phyloP scores from a whole-genome alignment of 345 rosid species.

The Lepidium africanum region DNA sequence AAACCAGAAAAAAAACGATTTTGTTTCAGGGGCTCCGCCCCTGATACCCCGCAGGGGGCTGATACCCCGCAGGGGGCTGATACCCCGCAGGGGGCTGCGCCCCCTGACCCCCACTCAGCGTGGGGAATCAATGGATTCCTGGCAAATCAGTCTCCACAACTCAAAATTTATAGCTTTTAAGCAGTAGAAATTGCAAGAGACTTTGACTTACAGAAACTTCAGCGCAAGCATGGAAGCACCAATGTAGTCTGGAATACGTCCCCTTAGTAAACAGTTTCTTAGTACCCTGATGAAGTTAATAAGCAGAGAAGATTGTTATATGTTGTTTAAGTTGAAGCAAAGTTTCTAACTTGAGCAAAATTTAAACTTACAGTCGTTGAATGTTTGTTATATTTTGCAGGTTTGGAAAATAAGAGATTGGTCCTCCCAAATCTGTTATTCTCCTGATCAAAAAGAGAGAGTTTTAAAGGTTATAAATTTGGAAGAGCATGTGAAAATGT shows the following conservation, averaged over 20 bases:
- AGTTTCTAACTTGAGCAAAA: neutral
- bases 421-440: slow-evolving; percentile 57
- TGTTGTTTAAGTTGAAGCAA: neutral
- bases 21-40: too few relatives aligned
- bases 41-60: too few relatives aligned
- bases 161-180: neutral
- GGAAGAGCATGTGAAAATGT: neutral
- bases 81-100: too few relatives aligned
- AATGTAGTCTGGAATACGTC: slow-evolving; percentile 40
- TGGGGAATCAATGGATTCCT: too few relatives aligned
- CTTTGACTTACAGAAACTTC: slow-evolving; percentile 47
- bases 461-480: neutral
- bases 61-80: too few relatives aligned
- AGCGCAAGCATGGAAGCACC: slow-evolving; percentile 23
- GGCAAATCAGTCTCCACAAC: too few relatives aligned
- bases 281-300: slow-evolving; percentile 41
- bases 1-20: too few relatives aligned
- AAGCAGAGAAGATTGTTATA: neutral
- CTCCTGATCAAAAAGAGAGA: slow-evolving; percentile 35
- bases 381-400: slow-evolving; percentile 23
- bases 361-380: slow-evolving; percentile 41
- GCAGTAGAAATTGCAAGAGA: neutral
- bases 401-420: slow-evolving; percentile 45
- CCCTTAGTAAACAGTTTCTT: slow-evolving; percentile 54
- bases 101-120: too few relatives aligned